Conservation (phyloP, 2,329 filamentous ascomycete genomes). For the Phaeosphaeriaceae sp. region DNA sequence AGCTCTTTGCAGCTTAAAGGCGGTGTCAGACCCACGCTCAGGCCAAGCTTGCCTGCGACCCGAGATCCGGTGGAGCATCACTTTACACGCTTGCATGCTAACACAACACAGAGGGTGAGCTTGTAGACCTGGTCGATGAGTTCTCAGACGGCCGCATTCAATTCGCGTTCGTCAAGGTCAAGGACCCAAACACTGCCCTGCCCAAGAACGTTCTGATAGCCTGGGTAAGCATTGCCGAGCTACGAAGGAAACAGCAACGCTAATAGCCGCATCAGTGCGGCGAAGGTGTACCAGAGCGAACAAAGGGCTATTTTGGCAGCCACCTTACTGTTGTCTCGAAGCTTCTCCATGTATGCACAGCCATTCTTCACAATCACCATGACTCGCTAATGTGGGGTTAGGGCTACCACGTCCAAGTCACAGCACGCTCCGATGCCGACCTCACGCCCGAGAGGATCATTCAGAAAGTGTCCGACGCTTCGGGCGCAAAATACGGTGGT, state of each 20-base stretch:
- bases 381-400: constrained; percentile 40
- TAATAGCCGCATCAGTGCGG: constrained; percentile 68
- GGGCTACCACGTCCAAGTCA: constrained; percentile 98
- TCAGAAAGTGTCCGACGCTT: constrained; percentile 92
- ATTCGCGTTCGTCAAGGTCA: constrained; percentile 96
- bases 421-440: constrained; percentile 88
- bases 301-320: constrained; percentile 98
- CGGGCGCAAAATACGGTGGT: constrained; percentile 90
- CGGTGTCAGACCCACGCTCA: constrained; percentile 19
- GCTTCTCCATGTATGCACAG: constrained; percentile 74
- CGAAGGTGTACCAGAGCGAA: constrained; percentile 95
- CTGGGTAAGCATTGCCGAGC: constrained; percentile 64
- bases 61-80: neutral
- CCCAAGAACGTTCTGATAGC: constrained; percentile 93
- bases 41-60: neutral
- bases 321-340: constrained; percentile 90
- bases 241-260: neutral
- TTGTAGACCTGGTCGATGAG: constrained; percentile 88
- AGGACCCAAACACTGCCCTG: constrained; percentile 87
- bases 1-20: neutral
- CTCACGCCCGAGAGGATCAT: constrained; percentile 87
- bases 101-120: constrained; percentile 76
- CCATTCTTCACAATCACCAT: constrained; percentile 2
- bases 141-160: constrained; percentile 97
- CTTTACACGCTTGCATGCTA: constrained; percentile 24